These are phyloP conservation scores for Suillus fuscotomentosus DNA, from an alignment of 768 basidiomycete species.

Conservation along the genomic window DNA sequence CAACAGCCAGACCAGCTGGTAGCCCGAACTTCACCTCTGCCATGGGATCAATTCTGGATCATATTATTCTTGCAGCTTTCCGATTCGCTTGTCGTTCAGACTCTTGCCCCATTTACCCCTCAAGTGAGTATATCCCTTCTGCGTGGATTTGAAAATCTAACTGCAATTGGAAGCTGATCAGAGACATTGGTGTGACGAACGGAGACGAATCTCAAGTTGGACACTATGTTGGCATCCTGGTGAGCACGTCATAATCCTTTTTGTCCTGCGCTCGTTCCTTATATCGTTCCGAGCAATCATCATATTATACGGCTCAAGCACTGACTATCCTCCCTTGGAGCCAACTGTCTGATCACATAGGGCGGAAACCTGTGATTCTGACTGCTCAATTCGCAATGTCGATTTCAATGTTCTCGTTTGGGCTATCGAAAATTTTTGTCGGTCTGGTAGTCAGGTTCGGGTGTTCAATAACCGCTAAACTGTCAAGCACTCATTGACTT, in stretches of 20 bases:
- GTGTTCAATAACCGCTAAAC: background rate
- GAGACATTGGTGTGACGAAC: constrained; percentile 28
- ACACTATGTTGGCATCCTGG: constrained; percentile 43
- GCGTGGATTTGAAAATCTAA: background rate
- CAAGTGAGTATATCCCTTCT: constrained; percentile 39
- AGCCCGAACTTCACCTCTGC: constrained; percentile 46
- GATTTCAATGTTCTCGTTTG: constrained; percentile 40
- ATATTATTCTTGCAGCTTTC: constrained; percentile 66
- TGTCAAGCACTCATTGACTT: background rate
- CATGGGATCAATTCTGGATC: constrained; percentile 61
- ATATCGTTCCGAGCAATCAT: constrained; percentile 32
- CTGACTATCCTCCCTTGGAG: constrained; percentile 42
- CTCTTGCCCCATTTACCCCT: constrained; percentile 69
- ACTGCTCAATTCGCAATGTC: constrained; percentile 37
- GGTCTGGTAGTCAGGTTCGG: constrained; percentile 34
- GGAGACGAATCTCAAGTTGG: constrained; percentile 41
- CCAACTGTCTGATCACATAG: constrained; percentile 40
- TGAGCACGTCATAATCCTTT: constrained; percentile 6
- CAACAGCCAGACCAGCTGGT: constrained; percentile 16
- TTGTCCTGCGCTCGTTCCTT: background rate
- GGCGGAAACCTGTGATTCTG: constrained; percentile 41
- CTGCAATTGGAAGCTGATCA: constrained; percentile 1
- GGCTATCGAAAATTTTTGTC: constrained; percentile 38
- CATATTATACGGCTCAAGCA: constrained; percentile 43
- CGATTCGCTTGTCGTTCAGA: constrained; percentile 67